Evolutionary conservation across 768 basidiomycete genomes (phyloP).

Genomic region (Terana coerulea): DNA sequence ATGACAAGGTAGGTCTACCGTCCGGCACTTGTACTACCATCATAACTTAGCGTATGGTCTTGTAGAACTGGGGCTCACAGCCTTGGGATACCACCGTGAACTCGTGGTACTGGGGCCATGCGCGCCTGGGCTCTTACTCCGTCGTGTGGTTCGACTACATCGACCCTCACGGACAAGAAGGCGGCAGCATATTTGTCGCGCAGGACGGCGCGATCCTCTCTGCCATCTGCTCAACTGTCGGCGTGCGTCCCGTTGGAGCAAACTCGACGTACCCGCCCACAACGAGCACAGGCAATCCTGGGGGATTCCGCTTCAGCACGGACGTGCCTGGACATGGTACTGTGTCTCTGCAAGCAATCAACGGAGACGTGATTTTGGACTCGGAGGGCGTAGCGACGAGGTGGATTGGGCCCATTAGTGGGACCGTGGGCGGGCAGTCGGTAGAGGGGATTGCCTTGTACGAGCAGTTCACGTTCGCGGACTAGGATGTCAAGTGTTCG

Average conservation of each 20-base stretch:
- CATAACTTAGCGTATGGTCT: background rate
- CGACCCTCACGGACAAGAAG: constrained; percentile 4
- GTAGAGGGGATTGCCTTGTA: constrained; percentile 2
- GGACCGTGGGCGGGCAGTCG: background rate
- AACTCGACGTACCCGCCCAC: constrained; percentile 9
- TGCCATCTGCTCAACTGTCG: constrained; percentile 1
- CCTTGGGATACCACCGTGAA: constrained; percentile 3
- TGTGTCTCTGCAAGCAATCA: background rate
- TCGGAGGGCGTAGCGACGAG: background rate
- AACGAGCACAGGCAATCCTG: constrained; percentile 1
- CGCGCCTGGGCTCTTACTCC: constrained; percentile 11
- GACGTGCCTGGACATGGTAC: constrained; percentile 7
- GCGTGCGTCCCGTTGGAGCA: constrained; percentile 3
- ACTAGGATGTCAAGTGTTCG: too few species aligned
- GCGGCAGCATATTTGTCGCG: constrained; percentile 8
- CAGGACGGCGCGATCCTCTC: constrained; percentile 2
- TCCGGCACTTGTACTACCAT: background rate
- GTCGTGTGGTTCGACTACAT: constrained; percentile 14
- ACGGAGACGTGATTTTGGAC: background rate
- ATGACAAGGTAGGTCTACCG: constrained; percentile 9
- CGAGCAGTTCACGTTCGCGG: constrained; percentile 13
- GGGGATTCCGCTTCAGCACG: constrained; percentile 2
- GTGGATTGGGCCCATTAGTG: constrained; percentile 6
- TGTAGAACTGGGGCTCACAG: constrained; percentile 13
- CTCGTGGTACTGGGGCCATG: constrained; percentile 16